Conservation (phyloP, 106 monocot species). For the Acanthochlamys bracteata region DNA sequence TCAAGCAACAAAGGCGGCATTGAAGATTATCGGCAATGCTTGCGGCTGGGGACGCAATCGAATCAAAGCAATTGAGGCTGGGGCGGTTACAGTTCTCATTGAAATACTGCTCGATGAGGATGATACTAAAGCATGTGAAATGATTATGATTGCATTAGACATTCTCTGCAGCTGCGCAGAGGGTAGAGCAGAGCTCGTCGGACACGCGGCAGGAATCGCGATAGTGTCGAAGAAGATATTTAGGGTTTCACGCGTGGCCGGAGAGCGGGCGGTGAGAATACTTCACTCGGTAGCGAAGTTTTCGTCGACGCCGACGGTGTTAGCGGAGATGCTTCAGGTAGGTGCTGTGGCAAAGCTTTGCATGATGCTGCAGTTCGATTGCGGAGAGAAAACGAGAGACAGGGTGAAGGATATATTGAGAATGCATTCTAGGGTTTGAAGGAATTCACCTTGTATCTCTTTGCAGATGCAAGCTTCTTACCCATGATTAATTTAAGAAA, state of each 20-base stretch:
- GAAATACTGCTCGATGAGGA: constrained; percentile 28
- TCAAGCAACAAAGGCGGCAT: constrained; percentile 20
- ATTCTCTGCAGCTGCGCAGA: constrained; percentile 40
- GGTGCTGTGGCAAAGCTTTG: constrained; percentile 56
- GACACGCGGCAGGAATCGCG: constrained; percentile 20
- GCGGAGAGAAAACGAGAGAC: constrained; percentile 26
- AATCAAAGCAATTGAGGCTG: constrained; percentile 26
- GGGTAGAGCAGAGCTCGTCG: constrained; percentile 40
- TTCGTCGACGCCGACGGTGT: constrained; percentile 26
- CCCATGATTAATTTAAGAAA: not conserved
- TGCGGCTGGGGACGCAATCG: constrained; percentile 32
- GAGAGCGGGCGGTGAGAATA: constrained; percentile 34
- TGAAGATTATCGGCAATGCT: constrained; percentile 18
- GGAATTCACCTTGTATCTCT: constrained; percentile 35
- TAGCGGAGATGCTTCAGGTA: constrained; percentile 46
- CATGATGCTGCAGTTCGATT: constrained; percentile 37
- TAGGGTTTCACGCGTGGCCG: constrained; percentile 41
- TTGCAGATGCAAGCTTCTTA: constrained; percentile 23
- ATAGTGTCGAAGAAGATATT: constrained; percentile 44
- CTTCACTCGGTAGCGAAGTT: constrained; percentile 23
- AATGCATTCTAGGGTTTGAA: constrained; percentile 36
- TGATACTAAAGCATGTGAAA: constrained; percentile 37
- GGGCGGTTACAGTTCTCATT: constrained; percentile 30
- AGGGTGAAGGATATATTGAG: constrained; percentile 34
- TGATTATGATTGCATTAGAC: constrained; percentile 23